Evolutionary conservation across 2,329 filamentous ascomycete species (phyloP), one percentile per base, ranked within the genome.

Genomic region (Dactylella cylindrospora): DNA sequence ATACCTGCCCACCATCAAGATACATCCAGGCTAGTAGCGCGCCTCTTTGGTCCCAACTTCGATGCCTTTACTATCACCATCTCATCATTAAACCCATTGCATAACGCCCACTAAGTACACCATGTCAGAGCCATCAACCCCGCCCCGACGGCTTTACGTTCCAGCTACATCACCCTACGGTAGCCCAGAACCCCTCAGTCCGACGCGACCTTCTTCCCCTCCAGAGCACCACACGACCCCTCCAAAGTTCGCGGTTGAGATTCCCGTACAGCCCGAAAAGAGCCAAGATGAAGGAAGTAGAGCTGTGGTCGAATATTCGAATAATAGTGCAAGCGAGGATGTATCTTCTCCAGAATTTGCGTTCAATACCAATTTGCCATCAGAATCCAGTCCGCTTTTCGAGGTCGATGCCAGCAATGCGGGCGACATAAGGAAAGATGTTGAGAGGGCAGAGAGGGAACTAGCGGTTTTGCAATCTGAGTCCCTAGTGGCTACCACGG

Each of bases 81-180:
- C n/a, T n/a, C n/a, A n/a, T n/a, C n/a, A n/a, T n/a, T n/a, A n/a
- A n/a, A n/a, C n/a, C n/a, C n/a, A n/a, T n/a, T n/a, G n/a, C n/a
- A n/a, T n/a, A n/a, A n/a, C n/a, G n/a, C n/a, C n/a, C n/a, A n/a
- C n/a, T n/a, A n/a, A n/a, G n/a, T n/a, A n/a, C 32, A 36, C 8
- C 19, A 60, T 44, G 41, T 26, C 50, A 20, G 55, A 52, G 5
- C 47, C 55, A 8, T 43, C 41, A 29, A 61, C 47, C n/a, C 55
- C 55, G 8, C 36, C 52, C 8, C 33, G 17, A 32, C n/a, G n/a
- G 13, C 22, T 25, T 19, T 36, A 9, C 15, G 29, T 61, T 13
- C 55, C 55, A 15, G 55, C 55, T 35, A 53, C 55, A 1, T 61
- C 55, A n/a, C 55, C 55, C 3, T 61, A 61, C 25, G 55, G 55